phyloP scores from a whole-genome alignment of 1,284 basidiomycete species.

The Trametes polyzona region DNA sequence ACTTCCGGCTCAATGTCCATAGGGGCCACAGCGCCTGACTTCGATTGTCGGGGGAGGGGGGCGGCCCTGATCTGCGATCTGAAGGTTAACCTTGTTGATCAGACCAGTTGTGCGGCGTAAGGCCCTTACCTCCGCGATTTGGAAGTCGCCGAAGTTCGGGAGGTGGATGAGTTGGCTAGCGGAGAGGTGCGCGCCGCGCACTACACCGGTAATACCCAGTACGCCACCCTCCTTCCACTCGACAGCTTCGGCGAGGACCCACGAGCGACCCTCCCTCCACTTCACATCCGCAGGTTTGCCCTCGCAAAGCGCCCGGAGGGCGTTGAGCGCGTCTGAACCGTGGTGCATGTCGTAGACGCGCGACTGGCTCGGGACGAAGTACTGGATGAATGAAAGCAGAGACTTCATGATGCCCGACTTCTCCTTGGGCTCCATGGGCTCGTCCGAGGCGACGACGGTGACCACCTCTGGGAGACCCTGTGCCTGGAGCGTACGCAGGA shows the following conservation, averaged over 20 bases:
- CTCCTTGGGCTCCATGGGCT: conserved; percentile 58
- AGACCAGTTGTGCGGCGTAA: too few relatives aligned
- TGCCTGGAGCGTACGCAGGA: conserved; percentile 86
- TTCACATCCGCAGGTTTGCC: conserved; percentile 76
- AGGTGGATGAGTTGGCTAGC: conserved; percentile 90
- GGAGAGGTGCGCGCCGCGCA: conserved; percentile 81
- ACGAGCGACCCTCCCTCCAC: conserved; percentile 84
- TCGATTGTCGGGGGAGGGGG: conserved; percentile 49
- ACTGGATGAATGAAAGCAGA: conserved; percentile 89
- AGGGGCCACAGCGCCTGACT: conserved; percentile 36
- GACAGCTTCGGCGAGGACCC: conserved; percentile 76
- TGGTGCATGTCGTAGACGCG: conserved; percentile 67
- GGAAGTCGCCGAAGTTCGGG: conserved; percentile 89
- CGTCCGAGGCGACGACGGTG: conserved; percentile 54
- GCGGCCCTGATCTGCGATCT: conserved; percentile 65
- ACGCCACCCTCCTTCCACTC: conserved; percentile 63
- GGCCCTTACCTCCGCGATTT: conserved; percentile 70
- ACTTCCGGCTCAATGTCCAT: conserved; percentile 71
- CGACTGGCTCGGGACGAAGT: conserved; percentile 90
- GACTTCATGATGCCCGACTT: conserved; percentile 79
- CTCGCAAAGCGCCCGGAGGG: conserved; percentile 79
- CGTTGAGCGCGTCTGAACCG: conserved; percentile 69
- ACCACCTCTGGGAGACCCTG: conserved; percentile 82
- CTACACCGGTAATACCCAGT: conserved; percentile 81
- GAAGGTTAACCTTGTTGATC: background rate